Percentiles rank a stretch among this genome's conserved stretches.
These are phyloP conservation scores for Lasiosphaeria miniovina DNA, from an alignment of 495 filamentous ascomycete genomes.

Conservation along the genomic window DNA sequence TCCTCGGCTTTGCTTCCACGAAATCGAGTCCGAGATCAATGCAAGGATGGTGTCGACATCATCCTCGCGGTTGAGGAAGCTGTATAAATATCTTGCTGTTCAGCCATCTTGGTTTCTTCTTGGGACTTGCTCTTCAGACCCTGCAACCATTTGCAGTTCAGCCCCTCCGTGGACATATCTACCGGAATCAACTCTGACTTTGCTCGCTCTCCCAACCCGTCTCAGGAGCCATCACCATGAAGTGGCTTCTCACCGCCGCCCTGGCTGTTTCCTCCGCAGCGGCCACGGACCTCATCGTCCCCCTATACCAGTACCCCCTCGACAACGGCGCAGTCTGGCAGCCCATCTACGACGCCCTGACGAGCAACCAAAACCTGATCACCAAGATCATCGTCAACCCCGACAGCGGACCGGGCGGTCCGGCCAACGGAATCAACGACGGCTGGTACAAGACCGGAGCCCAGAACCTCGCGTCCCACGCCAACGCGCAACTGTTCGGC, in stretches of 20 bases:
- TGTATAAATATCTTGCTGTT: too few relatives aligned
- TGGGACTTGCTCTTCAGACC: too few relatives aligned
- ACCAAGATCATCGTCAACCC: slow-evolving; percentile 50
- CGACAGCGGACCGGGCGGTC: slow-evolving; percentile 41
- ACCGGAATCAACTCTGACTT: too few relatives aligned
- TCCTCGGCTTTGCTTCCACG: too few relatives aligned
- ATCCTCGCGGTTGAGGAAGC: too few relatives aligned
- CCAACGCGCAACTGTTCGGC: slow-evolving; percentile 47
- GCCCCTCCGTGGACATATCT: too few relatives aligned
- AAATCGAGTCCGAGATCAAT: too few relatives aligned
- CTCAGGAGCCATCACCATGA: slow-evolving; percentile 2
- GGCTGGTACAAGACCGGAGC: slow-evolving; percentile 34
- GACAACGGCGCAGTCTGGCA: slow-evolving; percentile 35
- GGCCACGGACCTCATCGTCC: slow-evolving; percentile 43
- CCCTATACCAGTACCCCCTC: slow-evolving; percentile 50
- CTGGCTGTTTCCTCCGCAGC: slow-evolving; percentile 1
- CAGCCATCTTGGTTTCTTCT: too few relatives aligned
- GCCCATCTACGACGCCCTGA: slow-evolving; percentile 35
- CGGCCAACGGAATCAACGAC: slow-evolving; percentile 18
- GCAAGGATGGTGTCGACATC: too few relatives aligned
- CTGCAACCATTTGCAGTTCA: too few relatives aligned
- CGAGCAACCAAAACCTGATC: slow-evolving; percentile 31
- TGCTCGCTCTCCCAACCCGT: too few relatives aligned
- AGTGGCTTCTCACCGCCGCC: not conserved
- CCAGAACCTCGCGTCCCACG: slow-evolving; percentile 37